Evolutionary conservation across 164 flowering plant genomes (phyloP).

Genomic region (Houttuynia cordata): DNA sequence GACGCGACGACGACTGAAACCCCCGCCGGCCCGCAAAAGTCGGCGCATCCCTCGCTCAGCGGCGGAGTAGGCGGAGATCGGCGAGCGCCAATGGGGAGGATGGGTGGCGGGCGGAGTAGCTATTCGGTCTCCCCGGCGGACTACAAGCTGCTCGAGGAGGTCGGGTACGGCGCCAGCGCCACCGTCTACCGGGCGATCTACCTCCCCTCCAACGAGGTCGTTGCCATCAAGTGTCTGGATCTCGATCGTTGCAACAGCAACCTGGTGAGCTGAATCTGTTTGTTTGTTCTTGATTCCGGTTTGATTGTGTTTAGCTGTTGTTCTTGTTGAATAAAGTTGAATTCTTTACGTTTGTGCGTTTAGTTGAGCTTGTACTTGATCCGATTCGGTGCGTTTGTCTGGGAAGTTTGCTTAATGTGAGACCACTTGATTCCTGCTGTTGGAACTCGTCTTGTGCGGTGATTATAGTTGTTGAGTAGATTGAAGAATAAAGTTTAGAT

Average conservation of each 20-base stretch:
- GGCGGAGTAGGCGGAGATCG: background rate
- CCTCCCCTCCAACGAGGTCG: constrained; percentile 68
- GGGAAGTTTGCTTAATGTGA: background rate
- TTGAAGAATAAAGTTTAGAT: too few relatives aligned
- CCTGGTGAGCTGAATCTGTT: constrained; percentile 33
- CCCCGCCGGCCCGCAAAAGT: background rate
- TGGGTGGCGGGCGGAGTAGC: constrained; percentile 27
- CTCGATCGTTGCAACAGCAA: constrained; percentile 94
- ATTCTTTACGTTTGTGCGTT: background rate
- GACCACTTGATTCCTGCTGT: too few relatives aligned
- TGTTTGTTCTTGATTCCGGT: background rate
- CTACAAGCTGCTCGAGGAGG: constrained; percentile 84
- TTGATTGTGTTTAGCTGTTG: background rate
- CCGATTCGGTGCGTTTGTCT: background rate
- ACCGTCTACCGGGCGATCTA: constrained; percentile 86
- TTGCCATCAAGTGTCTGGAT: constrained; percentile 95
- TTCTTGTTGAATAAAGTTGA: too few relatives aligned
- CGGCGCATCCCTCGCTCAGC: background rate
- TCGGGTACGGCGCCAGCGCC: constrained; percentile 90
- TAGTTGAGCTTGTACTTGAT: background rate
- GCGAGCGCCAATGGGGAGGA: constrained; percentile 32
- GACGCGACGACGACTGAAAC: background rate
- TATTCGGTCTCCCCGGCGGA: constrained; percentile 50
- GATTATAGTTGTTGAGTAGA: too few relatives aligned
- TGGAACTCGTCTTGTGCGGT: too few relatives aligned